Evolutionary conservation across 202 grass and related monocot genomes (phyloP), one percentile per base, ranked within the genome.

Genomic region (Alloteropsis angusta): DNA sequence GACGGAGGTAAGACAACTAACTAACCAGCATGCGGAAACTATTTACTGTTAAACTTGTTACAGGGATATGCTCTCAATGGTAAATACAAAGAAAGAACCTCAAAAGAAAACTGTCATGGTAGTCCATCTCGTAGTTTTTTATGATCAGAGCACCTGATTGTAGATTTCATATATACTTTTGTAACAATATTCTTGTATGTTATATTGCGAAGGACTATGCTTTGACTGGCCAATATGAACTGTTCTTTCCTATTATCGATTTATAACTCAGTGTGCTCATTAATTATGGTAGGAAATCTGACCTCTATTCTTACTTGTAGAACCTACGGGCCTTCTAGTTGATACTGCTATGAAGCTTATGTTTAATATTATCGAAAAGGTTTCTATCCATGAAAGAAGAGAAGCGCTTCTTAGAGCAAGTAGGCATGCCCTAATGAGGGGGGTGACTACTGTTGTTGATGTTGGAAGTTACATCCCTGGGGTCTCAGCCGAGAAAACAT

Each of bases 391-490:
- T 83, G 90, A 93, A 78, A 89, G 79, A 65, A 87, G 90, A 89
- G 84, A 92, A 19, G 88, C 88, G 5, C 84, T 98, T 78, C 25
- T 95, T 25, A 85, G 55, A 85, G 96, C 96, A 68, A 95, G 84
- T 59, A 87, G 22, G 38, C 88, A 93, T 73, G 96, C 89, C 45
- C 76, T 98, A 72, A 82, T 21, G n/a, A 90, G 79, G 49, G 96
- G 96, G 65, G 89, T 98, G 62, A 98, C 96, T 75, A 87, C 86
- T 72, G 50, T 95, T 67, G 84, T 95, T 79, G 96, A 98, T 81
- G 56, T 95, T 60, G 92, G 96, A 78, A 87, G 87, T 78, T 93
- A 88, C 71, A 87, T 90, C 44, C 83, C 92, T 73, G 92, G 89
- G 65, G 10, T 5, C 18, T 68, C 89, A 26, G 64, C 80, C 5